These are phyloP conservation scores for Tetrahymena malaccensis DNA, from an alignment of 73 alveolate species.

Conservation along the genomic window DNA sequence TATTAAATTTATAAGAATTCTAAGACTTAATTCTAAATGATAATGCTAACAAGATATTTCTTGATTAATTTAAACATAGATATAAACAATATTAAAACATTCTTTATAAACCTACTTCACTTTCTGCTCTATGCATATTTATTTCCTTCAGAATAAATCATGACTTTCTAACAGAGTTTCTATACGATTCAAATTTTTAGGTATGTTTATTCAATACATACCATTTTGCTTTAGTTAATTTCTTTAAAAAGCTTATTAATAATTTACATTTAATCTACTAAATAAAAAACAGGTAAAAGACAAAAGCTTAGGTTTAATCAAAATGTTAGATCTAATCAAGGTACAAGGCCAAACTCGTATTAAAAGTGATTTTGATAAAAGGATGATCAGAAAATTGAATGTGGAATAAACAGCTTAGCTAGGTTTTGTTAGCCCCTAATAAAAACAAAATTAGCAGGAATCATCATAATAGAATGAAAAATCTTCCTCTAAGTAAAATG, in stretches of 20 bases:
- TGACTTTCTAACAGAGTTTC: neutral
- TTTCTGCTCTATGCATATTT: neutral
- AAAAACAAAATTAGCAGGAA: neutral
- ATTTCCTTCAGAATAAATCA: neutral
- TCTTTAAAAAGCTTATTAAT: no score
- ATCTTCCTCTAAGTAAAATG: neutral
- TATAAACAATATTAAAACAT: neutral
- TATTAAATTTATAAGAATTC: neutral
- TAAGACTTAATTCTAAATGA: neutral
- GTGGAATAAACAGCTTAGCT: neutral
- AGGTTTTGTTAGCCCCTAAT: neutral
- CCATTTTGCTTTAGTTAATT: neutral
- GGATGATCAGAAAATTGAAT: neutral
- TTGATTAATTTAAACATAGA: neutral
- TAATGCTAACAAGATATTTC: neutral
- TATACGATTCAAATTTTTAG: neutral
- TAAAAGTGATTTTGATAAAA: neutral
- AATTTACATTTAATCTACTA: neutral
- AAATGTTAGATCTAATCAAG: neutral
- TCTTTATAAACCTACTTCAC: neutral
- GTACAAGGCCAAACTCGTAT: neutral
- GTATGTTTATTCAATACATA: neutral
- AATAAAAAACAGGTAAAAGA: neutral
- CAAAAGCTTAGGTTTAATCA: neutral
- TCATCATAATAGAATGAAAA: neutral